These are phyloP conservation scores for Pichia sp. DNA, from an alignment of 1,139 yeast genomes.

Conservation along the genomic window DNA sequence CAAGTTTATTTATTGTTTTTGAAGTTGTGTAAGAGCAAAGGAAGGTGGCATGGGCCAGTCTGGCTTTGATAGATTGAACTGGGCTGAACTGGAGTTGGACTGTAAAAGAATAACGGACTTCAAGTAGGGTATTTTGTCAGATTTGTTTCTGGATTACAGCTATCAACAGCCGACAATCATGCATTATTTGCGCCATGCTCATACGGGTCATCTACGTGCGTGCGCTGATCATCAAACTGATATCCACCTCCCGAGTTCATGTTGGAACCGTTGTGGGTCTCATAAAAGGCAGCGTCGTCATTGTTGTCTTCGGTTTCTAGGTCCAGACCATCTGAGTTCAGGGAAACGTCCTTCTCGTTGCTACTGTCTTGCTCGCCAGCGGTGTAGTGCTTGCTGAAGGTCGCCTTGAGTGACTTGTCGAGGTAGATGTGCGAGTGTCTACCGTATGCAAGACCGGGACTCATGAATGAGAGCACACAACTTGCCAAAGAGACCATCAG, in stretches of 20 bases:
- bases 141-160: background rate
- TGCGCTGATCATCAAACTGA: background rate
- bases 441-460: constrained; percentile 63
- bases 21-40: background rate
- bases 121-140: background rate
- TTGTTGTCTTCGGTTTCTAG: background rate
- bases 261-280: background rate
- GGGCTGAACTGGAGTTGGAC: background rate
- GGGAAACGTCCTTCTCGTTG: background rate
- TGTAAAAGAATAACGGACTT: background rate
- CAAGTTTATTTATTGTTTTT: background rate
- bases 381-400: background rate
- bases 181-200: background rate
- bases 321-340: background rate
- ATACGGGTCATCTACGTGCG: background rate
- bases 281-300: background rate
- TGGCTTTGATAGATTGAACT: too few relatives aligned
- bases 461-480: constrained; percentile 47
- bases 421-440: constrained; percentile 21
- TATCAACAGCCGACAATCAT: background rate
- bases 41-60: background rate
- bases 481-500: constrained; percentile 55
- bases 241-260: background rate
- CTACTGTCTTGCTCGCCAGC: background rate
- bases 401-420: constrained; percentile 21